These are phyloP conservation scores for Ganoderma leucocontextum DNA, from an alignment of 1,284 basidiomycete genomes.

Conservation along the genomic window DNA sequence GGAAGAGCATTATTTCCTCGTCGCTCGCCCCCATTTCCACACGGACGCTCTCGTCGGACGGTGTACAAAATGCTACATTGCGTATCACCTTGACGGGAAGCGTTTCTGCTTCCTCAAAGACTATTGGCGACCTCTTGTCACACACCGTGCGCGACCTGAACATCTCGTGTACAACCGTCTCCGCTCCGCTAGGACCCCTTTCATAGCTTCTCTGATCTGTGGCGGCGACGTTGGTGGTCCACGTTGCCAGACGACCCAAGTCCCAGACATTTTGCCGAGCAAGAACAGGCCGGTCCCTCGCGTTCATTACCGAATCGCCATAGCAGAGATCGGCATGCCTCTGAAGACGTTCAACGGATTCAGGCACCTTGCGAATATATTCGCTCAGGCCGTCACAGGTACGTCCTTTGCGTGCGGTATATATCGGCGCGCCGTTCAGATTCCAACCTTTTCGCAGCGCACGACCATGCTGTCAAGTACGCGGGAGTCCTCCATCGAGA, in stretches of 20 bases:
- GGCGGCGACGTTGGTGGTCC: constrained; percentile 22
- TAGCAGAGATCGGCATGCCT: constrained; percentile 11
- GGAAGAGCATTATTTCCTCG: not conserved
- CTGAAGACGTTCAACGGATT: constrained; percentile 11
- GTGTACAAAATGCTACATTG: constrained; percentile 10
- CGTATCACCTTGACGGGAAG: not conserved
- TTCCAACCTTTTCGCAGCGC: constrained; percentile 2
- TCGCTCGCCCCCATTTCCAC: constrained; percentile 11
- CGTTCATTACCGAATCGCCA: constrained; percentile 14
- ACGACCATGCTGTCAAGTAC: constrained; percentile 1
- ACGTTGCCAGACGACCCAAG: constrained; percentile 5
- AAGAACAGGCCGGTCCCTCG: constrained; percentile 8
- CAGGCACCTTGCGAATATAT: not conserved
- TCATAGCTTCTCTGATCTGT: constrained; percentile 14
- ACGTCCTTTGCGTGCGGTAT: not conserved
- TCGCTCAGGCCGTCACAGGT: not conserved
- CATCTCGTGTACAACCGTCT: constrained; percentile 17
- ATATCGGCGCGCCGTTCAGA: not conserved
- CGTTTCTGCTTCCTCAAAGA: constrained; percentile 17
- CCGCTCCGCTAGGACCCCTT: not conserved
- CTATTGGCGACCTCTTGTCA: constrained; percentile 19
- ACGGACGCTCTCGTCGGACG: constrained; percentile 14
- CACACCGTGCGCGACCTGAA: constrained; percentile 7
- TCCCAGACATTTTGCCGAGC: constrained; percentile 4
- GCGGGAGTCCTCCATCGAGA: constrained; percentile 20